These are phyloP conservation scores for Oxalis stricta DNA, from an alignment of 441 rosid genomes.

Conservation along the genomic window DNA sequence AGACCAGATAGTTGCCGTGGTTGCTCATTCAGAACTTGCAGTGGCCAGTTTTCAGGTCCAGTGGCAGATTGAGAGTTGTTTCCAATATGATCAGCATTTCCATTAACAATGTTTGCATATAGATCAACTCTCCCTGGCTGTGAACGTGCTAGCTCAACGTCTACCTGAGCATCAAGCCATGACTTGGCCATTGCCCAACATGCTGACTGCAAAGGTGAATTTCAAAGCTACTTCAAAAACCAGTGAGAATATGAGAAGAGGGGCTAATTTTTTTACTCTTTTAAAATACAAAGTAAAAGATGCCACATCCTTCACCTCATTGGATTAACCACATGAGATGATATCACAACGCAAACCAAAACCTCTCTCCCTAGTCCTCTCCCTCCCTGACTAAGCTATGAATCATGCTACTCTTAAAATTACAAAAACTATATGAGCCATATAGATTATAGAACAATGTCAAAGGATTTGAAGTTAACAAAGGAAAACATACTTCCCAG, in stretches of 20 bases:
- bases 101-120: constrained; percentile 40
- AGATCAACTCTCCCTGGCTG: constrained; percentile 59
- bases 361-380: no score
- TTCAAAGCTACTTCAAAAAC: background rate
- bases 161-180: constrained; percentile 97
- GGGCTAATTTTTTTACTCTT: no score
- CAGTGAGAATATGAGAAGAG: background rate
- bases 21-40: constrained; percentile 82
- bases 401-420: background rate
- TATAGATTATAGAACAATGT: background rate
- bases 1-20: constrained; percentile 78
- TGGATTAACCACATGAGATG: background rate
- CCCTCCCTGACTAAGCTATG: no score
- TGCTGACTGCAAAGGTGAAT: constrained; percentile 56
- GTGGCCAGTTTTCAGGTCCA: constrained; percentile 89
- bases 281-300: no score
- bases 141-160: constrained; percentile 59
- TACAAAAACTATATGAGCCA: background rate
- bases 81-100: constrained; percentile 46
- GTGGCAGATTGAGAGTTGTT: constrained; percentile 26
- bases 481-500: constrained; percentile 73
- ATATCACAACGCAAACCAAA: background rate
- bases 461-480: constrained; percentile 1
- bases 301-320: no score
- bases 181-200: constrained; percentile 99